A percentile compares a stretch with the other conserved stretches of the same genome.
These are phyloP conservation scores for Patellaria atrata DNA, from an alignment of 495 filamentous ascomycete species.

Conservation along the genomic window DNA sequence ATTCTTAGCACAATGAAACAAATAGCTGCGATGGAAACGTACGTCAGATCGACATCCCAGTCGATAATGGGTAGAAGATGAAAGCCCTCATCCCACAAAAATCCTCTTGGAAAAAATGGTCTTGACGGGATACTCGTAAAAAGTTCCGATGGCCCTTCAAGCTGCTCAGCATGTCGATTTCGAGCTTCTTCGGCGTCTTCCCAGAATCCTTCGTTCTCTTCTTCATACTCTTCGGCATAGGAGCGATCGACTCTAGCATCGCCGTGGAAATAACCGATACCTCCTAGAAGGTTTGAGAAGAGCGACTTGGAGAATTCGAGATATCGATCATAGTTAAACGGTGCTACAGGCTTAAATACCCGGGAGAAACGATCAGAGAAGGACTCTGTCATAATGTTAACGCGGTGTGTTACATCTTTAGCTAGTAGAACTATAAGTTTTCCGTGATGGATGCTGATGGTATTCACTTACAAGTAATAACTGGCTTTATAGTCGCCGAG, in stretches of 20 bases:
- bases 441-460: slow-evolving; percentile 2
- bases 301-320: slow-evolving; percentile 71
- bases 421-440: slow-evolving; percentile 33
- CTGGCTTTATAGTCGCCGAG: slow-evolving; percentile 46
- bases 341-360: slow-evolving; percentile 57
- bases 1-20: background rate
- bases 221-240: slow-evolving; percentile 78
- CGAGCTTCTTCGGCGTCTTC: slow-evolving; percentile 73
- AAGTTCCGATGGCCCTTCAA: slow-evolving; percentile 77
- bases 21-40: slow-evolving; percentile 17
- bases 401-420: slow-evolving; percentile 52
- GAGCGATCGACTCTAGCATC: slow-evolving; percentile 78
- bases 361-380: slow-evolving; percentile 64
- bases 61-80: slow-evolving; percentile 85
- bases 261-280: slow-evolving; percentile 91
- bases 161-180: slow-evolving; percentile 42
- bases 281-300: slow-evolving; percentile 88
- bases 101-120: slow-evolving; percentile 91
- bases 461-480: slow-evolving; percentile 37
- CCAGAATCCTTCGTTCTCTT: slow-evolving; percentile 96
- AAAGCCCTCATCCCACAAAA: slow-evolving; percentile 97
- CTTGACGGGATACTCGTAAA: slow-evolving; percentile 89
- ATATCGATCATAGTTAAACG: slow-evolving; percentile 61
- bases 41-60: slow-evolving; percentile 82
- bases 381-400: slow-evolving; percentile 45